Conservation (phyloP, 192 early-diverging fungal genomes). For the Endogone sp. region DNA sequence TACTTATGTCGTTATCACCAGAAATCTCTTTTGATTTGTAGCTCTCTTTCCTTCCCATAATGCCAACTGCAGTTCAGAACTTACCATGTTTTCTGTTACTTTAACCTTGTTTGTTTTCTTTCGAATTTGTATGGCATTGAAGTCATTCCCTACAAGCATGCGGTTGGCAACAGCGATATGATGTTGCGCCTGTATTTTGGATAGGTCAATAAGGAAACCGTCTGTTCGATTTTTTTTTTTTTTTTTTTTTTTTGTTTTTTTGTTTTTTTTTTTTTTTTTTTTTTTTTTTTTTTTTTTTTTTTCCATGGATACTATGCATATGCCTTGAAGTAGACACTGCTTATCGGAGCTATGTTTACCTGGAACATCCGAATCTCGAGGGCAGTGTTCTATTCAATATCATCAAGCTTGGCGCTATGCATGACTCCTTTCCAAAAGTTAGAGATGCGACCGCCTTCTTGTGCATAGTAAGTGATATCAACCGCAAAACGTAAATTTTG, state of each 20-base stretch:
- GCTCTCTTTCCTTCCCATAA: no score
- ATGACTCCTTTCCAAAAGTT: background rate
- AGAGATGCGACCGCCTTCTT: background rate
- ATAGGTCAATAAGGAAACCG: slow-evolving; percentile 8
- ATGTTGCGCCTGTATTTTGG: slow-evolving; percentile 11
- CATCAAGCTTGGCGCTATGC: background rate
- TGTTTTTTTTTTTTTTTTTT: background rate
- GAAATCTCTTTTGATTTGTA: no score
- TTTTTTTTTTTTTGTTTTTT: no score
- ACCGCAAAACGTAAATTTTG: background rate
- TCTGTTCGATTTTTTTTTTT: slow-evolving; percentile 1
- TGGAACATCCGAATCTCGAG: background rate
- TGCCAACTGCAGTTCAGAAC: no score
- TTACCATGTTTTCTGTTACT: no score
- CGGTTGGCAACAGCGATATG: background rate
- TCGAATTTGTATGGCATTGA: slow-evolving; percentile 17
- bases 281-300: background rate
- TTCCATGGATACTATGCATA: background rate
- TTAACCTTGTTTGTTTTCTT: background rate
- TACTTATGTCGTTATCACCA: no score
- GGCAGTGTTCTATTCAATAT: background rate
- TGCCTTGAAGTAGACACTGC: background rate
- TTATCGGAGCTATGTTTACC: background rate
- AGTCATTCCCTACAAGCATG: slow-evolving; percentile 1
- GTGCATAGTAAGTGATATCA: background rate